Evolutionary conservation across 2,329 filamentous ascomycete genomes (phyloP).

Genomic region (Pseudocercospora crystallina): DNA sequence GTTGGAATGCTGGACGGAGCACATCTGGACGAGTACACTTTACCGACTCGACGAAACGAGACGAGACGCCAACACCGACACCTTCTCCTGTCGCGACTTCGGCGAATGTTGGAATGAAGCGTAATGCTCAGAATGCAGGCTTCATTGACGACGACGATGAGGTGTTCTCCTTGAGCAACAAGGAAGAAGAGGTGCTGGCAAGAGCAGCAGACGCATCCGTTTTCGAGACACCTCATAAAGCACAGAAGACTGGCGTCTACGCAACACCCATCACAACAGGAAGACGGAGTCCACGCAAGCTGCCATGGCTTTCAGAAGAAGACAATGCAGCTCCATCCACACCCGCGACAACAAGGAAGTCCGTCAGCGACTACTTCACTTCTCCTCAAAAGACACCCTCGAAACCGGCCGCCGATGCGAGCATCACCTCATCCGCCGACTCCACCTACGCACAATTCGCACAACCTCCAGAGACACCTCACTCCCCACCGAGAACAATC

Average conservation of each 20-base stretch:
- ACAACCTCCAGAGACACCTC: too few species aligned
- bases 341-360: conserved; percentile 31
- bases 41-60: background rate
- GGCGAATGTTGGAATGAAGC: conserved; percentile 30
- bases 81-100: conserved; percentile 19
- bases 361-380: conserved; percentile 25
- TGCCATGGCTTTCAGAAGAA: conserved; percentile 41
- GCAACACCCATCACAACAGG: conserved; percentile 38
- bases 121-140: conserved; percentile 26
- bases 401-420: background rate
- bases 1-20: conserved; percentile 29
- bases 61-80: conserved; percentile 18
- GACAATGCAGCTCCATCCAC: conserved; percentile 15
- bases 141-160: conserved; percentile 27
- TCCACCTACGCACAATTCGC: too few species aligned
- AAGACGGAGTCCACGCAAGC: conserved; percentile 32
- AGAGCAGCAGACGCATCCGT: conserved; percentile 24
- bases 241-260: conserved; percentile 38
- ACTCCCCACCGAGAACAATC: too few species aligned
- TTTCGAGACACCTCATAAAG: conserved; percentile 44
- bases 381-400: conserved; percentile 25
- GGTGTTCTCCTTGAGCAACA: conserved; percentile 36
- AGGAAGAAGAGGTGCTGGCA: conserved; percentile 36
- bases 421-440: too few species aligned
- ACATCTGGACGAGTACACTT: background rate